phyloP scores from a whole-genome alignment of 73 alveolate species.

The Paramecium tetraurelia region DNA sequence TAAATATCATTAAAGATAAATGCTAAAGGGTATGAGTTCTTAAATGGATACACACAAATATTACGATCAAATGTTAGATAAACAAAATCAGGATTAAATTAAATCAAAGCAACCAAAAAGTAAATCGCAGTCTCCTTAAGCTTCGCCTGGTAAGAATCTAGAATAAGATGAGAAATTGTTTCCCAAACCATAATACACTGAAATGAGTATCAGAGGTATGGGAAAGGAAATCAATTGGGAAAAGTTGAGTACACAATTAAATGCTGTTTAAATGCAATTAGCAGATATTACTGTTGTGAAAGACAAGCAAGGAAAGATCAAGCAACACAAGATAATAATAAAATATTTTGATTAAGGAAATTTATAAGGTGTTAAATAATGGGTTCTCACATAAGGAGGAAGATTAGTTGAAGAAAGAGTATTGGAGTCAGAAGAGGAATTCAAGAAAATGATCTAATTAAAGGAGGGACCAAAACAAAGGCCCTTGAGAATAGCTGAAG shows the following conservation, averaged over 20 bases:
- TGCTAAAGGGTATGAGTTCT: slow-evolving; percentile 31
- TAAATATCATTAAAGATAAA: slow-evolving; percentile 30
- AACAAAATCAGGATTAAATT: background rate
- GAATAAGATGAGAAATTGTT: slow-evolving; percentile 36
- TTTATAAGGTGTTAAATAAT: background rate
- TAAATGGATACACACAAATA: slow-evolving; percentile 32
- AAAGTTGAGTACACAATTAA: background rate
- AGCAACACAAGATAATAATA: background rate
- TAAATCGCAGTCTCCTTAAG: background rate
- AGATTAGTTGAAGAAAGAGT: background rate
- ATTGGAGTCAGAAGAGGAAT: background rate
- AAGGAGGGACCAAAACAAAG: slow-evolving; percentile 26
- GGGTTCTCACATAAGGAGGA: slow-evolving; percentile 2
- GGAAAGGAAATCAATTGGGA: background rate
- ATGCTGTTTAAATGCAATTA: background rate
- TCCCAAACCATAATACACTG: background rate
- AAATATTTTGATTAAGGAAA: background rate
- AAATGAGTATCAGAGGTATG: background rate
- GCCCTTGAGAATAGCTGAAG: background rate
- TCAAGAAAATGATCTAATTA: background rate
- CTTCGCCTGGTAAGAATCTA: background rate
- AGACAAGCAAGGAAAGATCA: background rate
- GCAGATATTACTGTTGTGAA: background rate
- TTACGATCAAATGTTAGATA: background rate
- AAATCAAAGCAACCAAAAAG: slow-evolving; percentile 18